Evolutionary conservation across 2,329 filamentous ascomycete species (phyloP).

Genomic region (Mariannaea sp.): DNA sequence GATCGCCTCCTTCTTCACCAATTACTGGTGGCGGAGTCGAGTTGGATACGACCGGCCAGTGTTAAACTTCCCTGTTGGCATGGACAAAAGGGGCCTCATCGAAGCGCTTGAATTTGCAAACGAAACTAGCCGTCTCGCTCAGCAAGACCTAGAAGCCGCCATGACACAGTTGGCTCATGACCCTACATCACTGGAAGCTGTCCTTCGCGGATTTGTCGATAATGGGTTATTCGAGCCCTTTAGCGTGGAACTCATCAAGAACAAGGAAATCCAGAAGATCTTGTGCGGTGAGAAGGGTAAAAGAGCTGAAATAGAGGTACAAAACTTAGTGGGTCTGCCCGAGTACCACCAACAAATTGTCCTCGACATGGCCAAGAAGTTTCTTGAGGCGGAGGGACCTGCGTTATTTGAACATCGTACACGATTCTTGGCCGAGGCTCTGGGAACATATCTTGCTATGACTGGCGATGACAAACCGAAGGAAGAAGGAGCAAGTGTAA

Average conservation of each 20-base stretch:
- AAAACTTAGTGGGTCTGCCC: neutral
- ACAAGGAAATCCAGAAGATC: neutral
- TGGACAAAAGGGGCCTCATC: slow-evolving; percentile 8
- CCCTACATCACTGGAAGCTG: neutral
- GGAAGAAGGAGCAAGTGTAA: too few relatives aligned
- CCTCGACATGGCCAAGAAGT: slow-evolving; percentile 4
- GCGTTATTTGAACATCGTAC: slow-evolving; percentile 23
- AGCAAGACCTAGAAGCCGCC: slow-evolving; percentile 1
- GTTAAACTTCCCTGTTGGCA: neutral
- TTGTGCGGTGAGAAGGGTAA: neutral
- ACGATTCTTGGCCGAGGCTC: slow-evolving; percentile 25
- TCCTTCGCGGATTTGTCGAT: slow-evolving; percentile 19
- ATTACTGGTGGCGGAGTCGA: slow-evolving; percentile 53
- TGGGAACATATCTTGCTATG: slow-evolving; percentile 22
- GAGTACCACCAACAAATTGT: slow-evolving; percentile 18
- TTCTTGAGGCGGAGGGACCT: slow-evolving; percentile 14
- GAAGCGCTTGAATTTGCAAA: slow-evolving; percentile 20
- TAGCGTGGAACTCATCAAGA: slow-evolving; percentile 13
- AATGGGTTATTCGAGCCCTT: slow-evolving; percentile 30
- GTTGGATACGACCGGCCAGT: slow-evolving; percentile 48
- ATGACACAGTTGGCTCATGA: slow-evolving; percentile 14
- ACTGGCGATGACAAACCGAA: neutral
- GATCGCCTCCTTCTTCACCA: slow-evolving; percentile 50
- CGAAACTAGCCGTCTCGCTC: slow-evolving; percentile 12
- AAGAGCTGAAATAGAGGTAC: neutral